Evolutionary conservation across 306 rosid species (phyloP).

Genomic region (Ceratonia siliqua): DNA sequence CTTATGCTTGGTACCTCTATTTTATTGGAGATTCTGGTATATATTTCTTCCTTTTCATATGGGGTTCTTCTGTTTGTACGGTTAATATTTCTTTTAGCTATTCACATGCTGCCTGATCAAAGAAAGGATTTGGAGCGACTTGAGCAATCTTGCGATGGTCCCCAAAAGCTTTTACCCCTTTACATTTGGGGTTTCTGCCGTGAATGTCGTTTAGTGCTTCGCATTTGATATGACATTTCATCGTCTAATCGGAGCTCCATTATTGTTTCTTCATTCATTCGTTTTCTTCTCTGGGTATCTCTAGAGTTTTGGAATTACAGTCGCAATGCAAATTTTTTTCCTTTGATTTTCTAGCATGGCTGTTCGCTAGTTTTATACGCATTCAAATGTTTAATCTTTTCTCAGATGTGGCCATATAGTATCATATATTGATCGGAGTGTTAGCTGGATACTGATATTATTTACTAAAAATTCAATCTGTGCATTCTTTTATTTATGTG

Average conservation of each 20-base stretch:
- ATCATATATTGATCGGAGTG: background rate
- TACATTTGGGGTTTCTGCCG: constrained; percentile 28
- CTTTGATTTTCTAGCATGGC: background rate
- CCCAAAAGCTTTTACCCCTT: background rate
- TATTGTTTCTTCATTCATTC: constrained; percentile 14
- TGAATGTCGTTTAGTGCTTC: constrained; percentile 2
- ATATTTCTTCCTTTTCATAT: background rate
- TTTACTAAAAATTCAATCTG: background rate
- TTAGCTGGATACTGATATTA: background rate
- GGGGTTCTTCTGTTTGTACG: constrained; percentile 4
- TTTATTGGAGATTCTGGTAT: background rate
- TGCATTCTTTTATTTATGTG: background rate
- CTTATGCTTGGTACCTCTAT: constrained; percentile 5
- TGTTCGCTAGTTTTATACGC: background rate
- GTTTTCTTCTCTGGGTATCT: constrained; percentile 28
- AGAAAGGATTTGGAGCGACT: background rate
- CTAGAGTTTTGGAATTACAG: constrained; percentile 19
- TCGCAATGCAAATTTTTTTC: background rate
- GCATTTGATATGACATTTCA: constrained; percentile 32
- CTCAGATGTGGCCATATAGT: background rate
- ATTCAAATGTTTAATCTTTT: constrained; percentile 34
- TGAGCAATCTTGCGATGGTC: background rate
- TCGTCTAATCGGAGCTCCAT: constrained; percentile 35
- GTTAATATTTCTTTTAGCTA: background rate
- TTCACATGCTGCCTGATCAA: background rate